These are phyloP conservation scores for Domatiomyces catenatus DNA, from an alignment of 2,329 filamentous ascomycete genomes.

Conservation along the genomic window DNA sequence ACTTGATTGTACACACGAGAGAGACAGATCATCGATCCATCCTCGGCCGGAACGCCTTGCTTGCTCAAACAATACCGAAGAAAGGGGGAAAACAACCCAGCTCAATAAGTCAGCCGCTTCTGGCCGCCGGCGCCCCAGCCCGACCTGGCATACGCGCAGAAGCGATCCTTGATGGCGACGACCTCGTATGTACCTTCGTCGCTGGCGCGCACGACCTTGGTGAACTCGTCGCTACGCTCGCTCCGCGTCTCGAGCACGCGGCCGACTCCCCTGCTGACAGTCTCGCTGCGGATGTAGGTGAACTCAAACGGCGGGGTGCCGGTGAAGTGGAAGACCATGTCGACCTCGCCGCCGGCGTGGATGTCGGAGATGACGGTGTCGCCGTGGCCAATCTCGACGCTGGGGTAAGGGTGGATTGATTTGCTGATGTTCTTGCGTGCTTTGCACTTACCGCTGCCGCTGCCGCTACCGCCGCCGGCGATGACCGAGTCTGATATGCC, in stretches of 20 bases:
- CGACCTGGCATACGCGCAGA: constrained; percentile 67
- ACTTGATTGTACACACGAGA: not conserved
- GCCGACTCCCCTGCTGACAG: constrained; percentile 22
- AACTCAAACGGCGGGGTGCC: constrained; percentile 95
- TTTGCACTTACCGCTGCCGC: constrained; percentile 63
- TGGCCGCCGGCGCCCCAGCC: constrained; percentile 18
- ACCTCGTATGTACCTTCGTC: constrained; percentile 97
- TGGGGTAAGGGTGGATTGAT: constrained; percentile 79
- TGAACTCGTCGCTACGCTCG: constrained; percentile 67
- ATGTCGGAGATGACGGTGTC: constrained; percentile 73
- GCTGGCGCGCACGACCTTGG: constrained; percentile 66
- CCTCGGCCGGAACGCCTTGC: not conserved
- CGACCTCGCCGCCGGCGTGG: constrained; percentile 86
- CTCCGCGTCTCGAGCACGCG: constrained; percentile 80
- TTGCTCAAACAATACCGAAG: not conserved
- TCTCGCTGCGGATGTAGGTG: constrained; percentile 80
- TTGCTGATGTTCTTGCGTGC: constrained; percentile 65
- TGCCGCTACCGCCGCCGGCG: constrained; percentile 42
- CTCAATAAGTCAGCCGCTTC: constrained; percentile 11
- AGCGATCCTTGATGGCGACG: constrained; percentile 84
- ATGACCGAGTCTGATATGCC: constrained; percentile 66
- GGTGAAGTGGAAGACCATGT: constrained; percentile 89
- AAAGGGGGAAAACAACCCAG: not conserved
- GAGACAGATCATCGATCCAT: not conserved
- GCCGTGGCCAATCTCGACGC: constrained; percentile 77